Conservation (phyloP, 768 basidiomycete species). For the Amyloporia xantha region DNA sequence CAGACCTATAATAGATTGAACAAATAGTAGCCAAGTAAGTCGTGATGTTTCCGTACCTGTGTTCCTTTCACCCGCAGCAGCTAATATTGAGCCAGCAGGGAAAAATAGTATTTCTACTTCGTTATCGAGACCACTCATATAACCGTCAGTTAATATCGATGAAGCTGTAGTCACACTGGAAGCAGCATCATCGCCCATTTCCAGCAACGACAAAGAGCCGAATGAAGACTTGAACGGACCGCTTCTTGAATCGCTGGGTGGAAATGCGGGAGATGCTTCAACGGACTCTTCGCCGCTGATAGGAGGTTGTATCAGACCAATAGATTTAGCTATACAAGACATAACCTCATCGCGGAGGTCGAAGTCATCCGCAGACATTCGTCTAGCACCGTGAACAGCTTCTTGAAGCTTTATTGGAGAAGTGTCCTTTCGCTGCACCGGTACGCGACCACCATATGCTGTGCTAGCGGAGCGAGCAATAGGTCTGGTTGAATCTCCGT, state of each 20-base stretch:
- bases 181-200: constrained; percentile 58
- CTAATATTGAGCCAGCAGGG: constrained; percentile 77
- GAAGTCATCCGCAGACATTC: constrained; percentile 61
- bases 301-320: constrained; percentile 87
- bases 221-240: constrained; percentile 58
- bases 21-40: background rate
- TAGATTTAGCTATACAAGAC: constrained; percentile 96
- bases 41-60: too few species aligned
- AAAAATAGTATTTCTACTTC: constrained; percentile 96
- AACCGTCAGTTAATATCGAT: constrained; percentile 39
- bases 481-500: constrained; percentile 36
- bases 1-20: constrained; percentile 40
- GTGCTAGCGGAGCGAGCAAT: constrained; percentile 14
- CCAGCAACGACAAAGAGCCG: constrained; percentile 65
- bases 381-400: constrained; percentile 15
- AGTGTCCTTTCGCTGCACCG: constrained; percentile 12
- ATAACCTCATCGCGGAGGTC: constrained; percentile 96
- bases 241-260: constrained; percentile 36
- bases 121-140: constrained; percentile 85
- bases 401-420: background rate
- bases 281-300: constrained; percentile 60
- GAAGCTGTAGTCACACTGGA: constrained; percentile 62
- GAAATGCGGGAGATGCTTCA: constrained; percentile 59
- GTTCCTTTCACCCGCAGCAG: constrained; percentile 84
- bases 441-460: constrained; percentile 8